Conservation (phyloP, 768 basidiomycete genomes). For the Suillus ampliporus region DNA sequence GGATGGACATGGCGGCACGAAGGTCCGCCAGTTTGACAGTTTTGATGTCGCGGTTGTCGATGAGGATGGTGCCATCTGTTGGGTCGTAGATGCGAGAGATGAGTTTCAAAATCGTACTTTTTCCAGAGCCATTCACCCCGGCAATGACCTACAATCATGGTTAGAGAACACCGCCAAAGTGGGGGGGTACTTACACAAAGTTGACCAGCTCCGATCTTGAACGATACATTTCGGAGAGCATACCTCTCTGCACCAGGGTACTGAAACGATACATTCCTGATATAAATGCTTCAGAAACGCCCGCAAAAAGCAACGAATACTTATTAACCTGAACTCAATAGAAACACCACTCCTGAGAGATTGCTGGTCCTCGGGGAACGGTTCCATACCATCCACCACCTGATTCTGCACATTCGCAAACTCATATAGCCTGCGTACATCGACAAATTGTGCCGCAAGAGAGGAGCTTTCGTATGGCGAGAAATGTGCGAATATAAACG, state of each 20-base stretch:
- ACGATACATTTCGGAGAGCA: conserved; percentile 67
- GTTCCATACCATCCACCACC: conserved; percentile 53
- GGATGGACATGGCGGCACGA: conserved; percentile 64
- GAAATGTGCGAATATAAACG: conserved; percentile 56
- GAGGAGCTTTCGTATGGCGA: conserved; percentile 56
- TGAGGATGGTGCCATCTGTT: conserved; percentile 65
- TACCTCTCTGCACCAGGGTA: conserved; percentile 60
- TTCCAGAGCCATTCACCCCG: conserved; percentile 79
- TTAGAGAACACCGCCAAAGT: background rate
- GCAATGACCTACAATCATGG: conserved; percentile 62
- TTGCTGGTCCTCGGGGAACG: conserved; percentile 56
- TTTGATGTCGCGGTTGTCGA: conserved; percentile 67
- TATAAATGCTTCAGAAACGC: background rate
- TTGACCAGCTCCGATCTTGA: conserved; percentile 71
- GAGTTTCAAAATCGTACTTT: conserved; percentile 81
- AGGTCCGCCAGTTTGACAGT: conserved; percentile 65
- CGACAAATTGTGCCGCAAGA: conserved; percentile 56
- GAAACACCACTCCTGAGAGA: conserved; percentile 53
- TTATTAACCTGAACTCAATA: conserved; percentile 57
- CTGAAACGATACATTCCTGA: conserved; percentile 71
- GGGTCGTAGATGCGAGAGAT: conserved; percentile 74
- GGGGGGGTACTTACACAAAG: conserved; percentile 64
- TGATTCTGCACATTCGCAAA: conserved; percentile 62
- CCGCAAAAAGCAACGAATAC: conserved; percentile 16
- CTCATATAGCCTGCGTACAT: conserved; percentile 67